Evolutionary conservation across 805 yeast species (phyloP).

Genomic region (Debaryomyces tyrocola): DNA sequence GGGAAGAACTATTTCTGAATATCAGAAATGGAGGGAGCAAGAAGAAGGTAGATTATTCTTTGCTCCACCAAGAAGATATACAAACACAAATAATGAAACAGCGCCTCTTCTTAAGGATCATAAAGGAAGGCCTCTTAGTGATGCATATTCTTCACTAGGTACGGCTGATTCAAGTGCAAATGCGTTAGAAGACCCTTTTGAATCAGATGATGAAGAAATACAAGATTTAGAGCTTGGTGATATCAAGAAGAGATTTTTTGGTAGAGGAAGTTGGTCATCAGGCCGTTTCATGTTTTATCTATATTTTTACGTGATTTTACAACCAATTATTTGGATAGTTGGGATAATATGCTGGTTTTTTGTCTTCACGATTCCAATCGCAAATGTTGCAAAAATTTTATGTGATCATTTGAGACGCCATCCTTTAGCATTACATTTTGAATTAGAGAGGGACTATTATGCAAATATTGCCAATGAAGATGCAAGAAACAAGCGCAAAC

Average conservation of each 20-base stretch:
- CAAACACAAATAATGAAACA: conserved; percentile 29
- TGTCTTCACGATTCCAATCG: conserved; percentile 92
- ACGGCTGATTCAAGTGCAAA: conserved; percentile 18
- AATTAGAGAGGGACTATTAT: conserved; percentile 54
- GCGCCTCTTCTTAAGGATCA: conserved; percentile 43
- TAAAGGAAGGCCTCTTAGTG: conserved; percentile 40
- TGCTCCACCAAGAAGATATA: conserved; percentile 57
- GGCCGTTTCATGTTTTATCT: conserved; percentile 79
- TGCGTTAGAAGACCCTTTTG: conserved; percentile 9
- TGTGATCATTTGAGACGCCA: conserved; percentile 81
- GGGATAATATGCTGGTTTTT: conserved; percentile 71
- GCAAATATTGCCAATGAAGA: conserved; percentile 19
- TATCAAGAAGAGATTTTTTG: conserved; percentile 65
- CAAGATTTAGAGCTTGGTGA: conserved; percentile 19
- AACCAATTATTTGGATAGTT: conserved; percentile 61
- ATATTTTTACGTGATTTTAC: conserved; percentile 65
- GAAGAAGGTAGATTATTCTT: conserved; percentile 80
- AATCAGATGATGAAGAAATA: conserved; percentile 17
- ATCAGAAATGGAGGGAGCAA: conserved; percentile 80
- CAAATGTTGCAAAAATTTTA: conserved; percentile 68
- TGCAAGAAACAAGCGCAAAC: conserved; percentile 35
- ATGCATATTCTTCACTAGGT: conserved; percentile 34
- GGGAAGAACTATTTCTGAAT: conserved; percentile 83
- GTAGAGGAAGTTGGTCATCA: conserved; percentile 87
- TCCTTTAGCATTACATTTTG: conserved; percentile 84